phyloP scores from a whole-genome alignment of 2,329 filamentous ascomycete species.

The Paecilomyces dactylethromorphus region DNA sequence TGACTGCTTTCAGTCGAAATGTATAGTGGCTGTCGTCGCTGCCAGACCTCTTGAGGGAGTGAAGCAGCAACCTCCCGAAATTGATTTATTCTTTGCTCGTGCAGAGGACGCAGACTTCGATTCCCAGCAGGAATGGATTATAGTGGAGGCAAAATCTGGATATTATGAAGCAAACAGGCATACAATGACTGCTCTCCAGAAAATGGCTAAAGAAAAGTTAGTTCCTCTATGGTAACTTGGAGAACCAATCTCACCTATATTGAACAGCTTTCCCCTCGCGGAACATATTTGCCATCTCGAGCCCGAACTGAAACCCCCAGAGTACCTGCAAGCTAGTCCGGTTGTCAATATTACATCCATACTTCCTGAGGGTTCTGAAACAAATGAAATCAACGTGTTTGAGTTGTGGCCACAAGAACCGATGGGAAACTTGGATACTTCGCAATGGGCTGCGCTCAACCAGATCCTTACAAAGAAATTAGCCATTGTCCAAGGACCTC shows the following conservation, averaged over 20 bases:
- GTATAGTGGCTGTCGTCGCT: conserved; percentile 66
- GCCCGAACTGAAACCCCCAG: conserved; percentile 40
- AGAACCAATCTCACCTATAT: conserved; percentile 4
- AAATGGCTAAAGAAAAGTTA: conserved; percentile 49
- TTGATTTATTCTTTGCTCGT: conserved; percentile 68
- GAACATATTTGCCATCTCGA: conserved; percentile 36
- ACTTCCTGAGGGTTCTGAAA: conserved; percentile 25
- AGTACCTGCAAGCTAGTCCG: conserved; percentile 47
- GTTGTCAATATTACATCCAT: conserved; percentile 45
- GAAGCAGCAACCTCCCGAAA: conserved; percentile 59
- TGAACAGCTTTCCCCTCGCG: conserved; percentile 37
- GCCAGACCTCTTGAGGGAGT: conserved; percentile 60
- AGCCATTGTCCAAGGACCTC: conserved; percentile 77
- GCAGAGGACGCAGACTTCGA: conserved; percentile 60
- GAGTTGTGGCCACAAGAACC: conserved; percentile 45
- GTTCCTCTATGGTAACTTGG: conserved; percentile 2
- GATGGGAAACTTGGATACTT: conserved; percentile 54
- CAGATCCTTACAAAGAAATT: conserved; percentile 66
- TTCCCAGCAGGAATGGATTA: conserved; percentile 62
- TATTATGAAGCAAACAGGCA: conserved; percentile 75
- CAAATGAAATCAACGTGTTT: conserved; percentile 48
- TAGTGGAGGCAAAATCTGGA: conserved; percentile 67
- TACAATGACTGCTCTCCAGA: conserved; percentile 66
- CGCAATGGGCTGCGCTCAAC: conserved; percentile 62
- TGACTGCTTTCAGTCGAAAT: conserved; percentile 59